These are phyloP conservation scores for Strigomonas culicis DNA, from an alignment of 208 protist genomes.

Conservation along the genomic window DNA sequence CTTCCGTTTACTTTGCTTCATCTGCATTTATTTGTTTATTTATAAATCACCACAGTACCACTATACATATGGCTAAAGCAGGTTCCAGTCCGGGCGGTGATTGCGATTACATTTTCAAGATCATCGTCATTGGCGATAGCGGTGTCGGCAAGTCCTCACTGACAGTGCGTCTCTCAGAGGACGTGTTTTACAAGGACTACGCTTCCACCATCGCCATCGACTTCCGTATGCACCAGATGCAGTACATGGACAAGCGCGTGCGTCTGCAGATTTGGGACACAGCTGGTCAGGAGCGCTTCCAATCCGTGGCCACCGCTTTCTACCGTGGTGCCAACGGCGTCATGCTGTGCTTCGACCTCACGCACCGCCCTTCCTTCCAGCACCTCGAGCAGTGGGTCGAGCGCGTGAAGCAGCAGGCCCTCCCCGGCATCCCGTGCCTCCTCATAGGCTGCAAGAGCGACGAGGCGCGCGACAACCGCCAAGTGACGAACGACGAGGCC, in stretches of 20 bases:
- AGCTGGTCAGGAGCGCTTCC: slow-evolving; percentile 90
- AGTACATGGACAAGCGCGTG: slow-evolving; percentile 89
- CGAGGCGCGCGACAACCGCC: slow-evolving; percentile 78
- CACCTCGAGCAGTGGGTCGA: slow-evolving; percentile 98
- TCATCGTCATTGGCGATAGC: slow-evolving; percentile 92
- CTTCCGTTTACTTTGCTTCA: not conserved
- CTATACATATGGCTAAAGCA: slow-evolving; percentile 15
- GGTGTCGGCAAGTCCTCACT: slow-evolving; percentile 91
- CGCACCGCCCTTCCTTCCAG: slow-evolving; percentile 94
- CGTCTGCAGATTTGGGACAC: slow-evolving; percentile 93
- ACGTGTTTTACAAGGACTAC: slow-evolving; percentile 91
- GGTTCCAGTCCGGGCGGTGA: slow-evolving; percentile 63
- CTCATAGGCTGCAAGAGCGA: slow-evolving; percentile 97
- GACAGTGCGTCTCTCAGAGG: slow-evolving; percentile 87
- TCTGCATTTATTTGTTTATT: not conserved
- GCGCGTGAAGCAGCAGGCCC: slow-evolving; percentile 90
- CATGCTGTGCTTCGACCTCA: slow-evolving; percentile 98
- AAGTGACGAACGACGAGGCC: slow-evolving; percentile 87
- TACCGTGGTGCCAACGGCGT: slow-evolving; percentile 92
- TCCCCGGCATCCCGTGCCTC: slow-evolving; percentile 91
- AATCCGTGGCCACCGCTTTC: slow-evolving; percentile 91
- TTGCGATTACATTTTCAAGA: slow-evolving; percentile 96
- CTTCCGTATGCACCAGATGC: slow-evolving; percentile 90
- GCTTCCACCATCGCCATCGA: slow-evolving; percentile 88
- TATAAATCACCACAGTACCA: not conserved